Evolutionary conservation across 2,329 filamentous ascomycete genomes (phyloP).

Genomic region (Monilinia fructicola): DNA sequence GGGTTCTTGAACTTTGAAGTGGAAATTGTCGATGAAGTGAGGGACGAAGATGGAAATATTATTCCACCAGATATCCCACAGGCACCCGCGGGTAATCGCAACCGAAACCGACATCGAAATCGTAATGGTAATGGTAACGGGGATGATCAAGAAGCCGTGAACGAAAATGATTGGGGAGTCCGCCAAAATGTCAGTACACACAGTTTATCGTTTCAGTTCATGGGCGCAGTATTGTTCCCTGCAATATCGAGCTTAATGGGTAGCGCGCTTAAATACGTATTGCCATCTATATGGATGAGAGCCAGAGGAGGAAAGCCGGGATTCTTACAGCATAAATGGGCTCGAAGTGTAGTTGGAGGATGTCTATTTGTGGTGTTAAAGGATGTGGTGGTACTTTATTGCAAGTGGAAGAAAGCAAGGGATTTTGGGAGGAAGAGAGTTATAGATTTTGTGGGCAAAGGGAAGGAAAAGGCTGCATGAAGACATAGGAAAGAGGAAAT

Average conservation of each 20-base stretch:
- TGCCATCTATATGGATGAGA: slow-evolving; percentile 67
- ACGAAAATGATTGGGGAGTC: slow-evolving; percentile 30
- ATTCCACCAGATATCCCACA: not conserved
- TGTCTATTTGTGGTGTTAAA: slow-evolving; percentile 86
- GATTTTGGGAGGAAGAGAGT: slow-evolving; percentile 56
- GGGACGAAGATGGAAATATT: slow-evolving; percentile 17
- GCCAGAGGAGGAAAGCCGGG: slow-evolving; percentile 24
- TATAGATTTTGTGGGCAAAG: slow-evolving; percentile 33
- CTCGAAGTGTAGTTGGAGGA: slow-evolving; percentile 82
- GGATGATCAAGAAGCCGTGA: slow-evolving; percentile 3
- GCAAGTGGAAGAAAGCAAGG: slow-evolving; percentile 61
- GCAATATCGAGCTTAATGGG: slow-evolving; percentile 77
- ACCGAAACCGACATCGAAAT: slow-evolving; percentile 5
- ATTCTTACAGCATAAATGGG: slow-evolving; percentile 82
- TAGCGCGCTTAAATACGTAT: slow-evolving; percentile 64
- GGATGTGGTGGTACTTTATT: slow-evolving; percentile 60
- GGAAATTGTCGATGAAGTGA: slow-evolving; percentile 28
- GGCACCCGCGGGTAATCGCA: not conserved
- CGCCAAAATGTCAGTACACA: slow-evolving; percentile 47
- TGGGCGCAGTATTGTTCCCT: slow-evolving; percentile 77
- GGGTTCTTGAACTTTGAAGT: slow-evolving; percentile 34
- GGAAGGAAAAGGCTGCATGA: slow-evolving; percentile 6
- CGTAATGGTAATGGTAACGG: not conserved
- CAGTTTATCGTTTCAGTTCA: slow-evolving; percentile 57
- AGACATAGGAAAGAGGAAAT: not conserved